phyloP scores from a whole-genome alignment of 2,329 filamentous ascomycete genomes.

The Pyrenophora graminea region DNA sequence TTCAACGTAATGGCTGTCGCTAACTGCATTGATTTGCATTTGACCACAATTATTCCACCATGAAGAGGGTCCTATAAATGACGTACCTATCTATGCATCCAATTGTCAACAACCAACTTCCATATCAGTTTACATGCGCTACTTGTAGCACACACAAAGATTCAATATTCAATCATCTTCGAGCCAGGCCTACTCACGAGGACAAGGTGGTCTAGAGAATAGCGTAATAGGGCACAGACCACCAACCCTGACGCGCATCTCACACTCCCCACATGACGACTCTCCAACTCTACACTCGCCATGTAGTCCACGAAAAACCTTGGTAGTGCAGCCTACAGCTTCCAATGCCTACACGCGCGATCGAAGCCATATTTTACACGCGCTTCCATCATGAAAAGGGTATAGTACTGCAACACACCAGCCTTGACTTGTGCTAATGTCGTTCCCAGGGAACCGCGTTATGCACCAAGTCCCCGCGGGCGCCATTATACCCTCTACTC shows the following conservation, averaged over 20 bases:
- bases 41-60: too few species aligned
- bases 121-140: not conserved
- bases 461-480: slow-evolving; percentile 68
- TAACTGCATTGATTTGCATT: too few species aligned
- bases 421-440: slow-evolving; percentile 6
- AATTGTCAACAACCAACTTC: too few species aligned
- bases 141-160: too few species aligned
- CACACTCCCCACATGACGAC: slow-evolving; percentile 6
- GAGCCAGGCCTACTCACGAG: too few species aligned
- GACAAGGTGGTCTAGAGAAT: not conserved
- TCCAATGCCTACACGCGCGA: slow-evolving; percentile 49
- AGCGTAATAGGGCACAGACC: slow-evolving; percentile 11
- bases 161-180: too few species aligned
- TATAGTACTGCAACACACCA: slow-evolving; percentile 6
- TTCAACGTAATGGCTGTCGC: too few species aligned
- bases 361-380: slow-evolving; percentile 69
- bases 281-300: slow-evolving; percentile 11
- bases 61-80: not conserved
- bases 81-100: too few species aligned
- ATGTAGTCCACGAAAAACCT: slow-evolving; percentile 22
- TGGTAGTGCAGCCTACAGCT: not conserved
- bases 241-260: slow-evolving; percentile 2
- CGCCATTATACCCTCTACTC: slow-evolving; percentile 53
- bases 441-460: slow-evolving; percentile 61
- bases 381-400: slow-evolving; percentile 64